Percentiles rank a stretch among this genome's conserved stretches.
Conservation (phyloP, 768 basidiomycete genomes). For the Lactarius vividus region DNA sequence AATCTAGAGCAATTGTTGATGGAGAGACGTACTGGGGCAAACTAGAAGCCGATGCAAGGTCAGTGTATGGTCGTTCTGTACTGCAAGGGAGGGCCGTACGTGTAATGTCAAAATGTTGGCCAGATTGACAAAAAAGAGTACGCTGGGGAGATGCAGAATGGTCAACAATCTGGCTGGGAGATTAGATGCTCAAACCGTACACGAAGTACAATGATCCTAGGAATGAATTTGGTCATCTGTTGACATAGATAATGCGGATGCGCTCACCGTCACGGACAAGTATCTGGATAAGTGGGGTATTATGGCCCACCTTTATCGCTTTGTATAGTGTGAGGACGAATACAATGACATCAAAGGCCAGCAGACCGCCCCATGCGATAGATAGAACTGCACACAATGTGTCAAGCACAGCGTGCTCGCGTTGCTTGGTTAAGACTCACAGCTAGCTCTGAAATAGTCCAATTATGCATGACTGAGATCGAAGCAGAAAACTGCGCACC, state of each 20-base stretch:
- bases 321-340: conserved; percentile 4
- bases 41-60: neutral
- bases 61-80: neutral
- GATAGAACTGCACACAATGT: neutral
- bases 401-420: neutral
- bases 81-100: neutral
- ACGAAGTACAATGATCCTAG: conserved; percentile 5
- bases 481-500: neutral
- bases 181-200: neutral
- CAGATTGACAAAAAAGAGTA: conserved; percentile 6
- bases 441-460: neutral
- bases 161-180: neutral
- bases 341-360: neutral
- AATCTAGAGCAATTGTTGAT: neutral
- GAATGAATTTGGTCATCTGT: neutral
- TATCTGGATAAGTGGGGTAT: neutral
- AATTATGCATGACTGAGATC: too few relatives aligned
- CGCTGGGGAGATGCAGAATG: neutral
- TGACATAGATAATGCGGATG: neutral
- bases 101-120: conserved; percentile 7
- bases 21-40: too few relatives aligned
- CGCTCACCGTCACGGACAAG: conserved; percentile 8
- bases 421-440: neutral
- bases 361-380: neutral
- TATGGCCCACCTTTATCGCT: conserved; percentile 1